Evolutionary conservation across 2,329 filamentous ascomycete genomes (phyloP).

Genomic region (Ophiostoma sp.): DNA sequence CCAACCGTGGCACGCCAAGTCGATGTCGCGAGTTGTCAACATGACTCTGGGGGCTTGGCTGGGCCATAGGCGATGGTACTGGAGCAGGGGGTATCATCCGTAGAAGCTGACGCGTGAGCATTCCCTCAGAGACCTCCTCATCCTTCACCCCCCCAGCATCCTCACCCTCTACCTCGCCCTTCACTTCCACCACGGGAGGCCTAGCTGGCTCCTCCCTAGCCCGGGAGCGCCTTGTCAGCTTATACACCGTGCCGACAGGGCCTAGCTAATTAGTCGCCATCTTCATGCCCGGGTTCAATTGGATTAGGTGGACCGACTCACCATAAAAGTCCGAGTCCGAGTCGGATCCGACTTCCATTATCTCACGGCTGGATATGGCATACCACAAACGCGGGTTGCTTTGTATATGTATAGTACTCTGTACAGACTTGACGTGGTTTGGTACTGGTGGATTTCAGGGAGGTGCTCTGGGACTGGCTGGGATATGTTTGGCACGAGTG

Average conservation of each 20-base stretch:
- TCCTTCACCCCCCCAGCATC: not conserved
- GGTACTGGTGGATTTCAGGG: not conserved
- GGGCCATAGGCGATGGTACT: not conserved
- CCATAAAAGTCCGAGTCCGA: constrained; percentile 54
- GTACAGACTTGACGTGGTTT: not conserved
- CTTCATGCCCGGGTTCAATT: not conserved
- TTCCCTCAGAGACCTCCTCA: constrained; percentile 29
- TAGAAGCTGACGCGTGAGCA: not conserved
- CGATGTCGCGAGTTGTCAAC: constrained; percentile 20
- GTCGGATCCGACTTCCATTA: constrained; percentile 37
- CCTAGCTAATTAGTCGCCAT: constrained; percentile 41
- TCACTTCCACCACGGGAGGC: not conserved
- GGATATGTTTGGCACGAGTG: not conserved
- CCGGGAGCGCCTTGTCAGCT: constrained; percentile 47
- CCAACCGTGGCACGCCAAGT: constrained; percentile 57
- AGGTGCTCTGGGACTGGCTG: not conserved
- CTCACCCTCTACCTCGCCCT: not conserved
- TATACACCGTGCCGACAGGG: constrained; percentile 44
- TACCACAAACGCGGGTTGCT: not conserved
- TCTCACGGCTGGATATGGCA: not conserved
- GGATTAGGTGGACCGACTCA: constrained; percentile 29
- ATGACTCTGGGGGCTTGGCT: not conserved
- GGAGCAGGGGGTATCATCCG: not conserved
- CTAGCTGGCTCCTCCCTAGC: constrained; percentile 39
- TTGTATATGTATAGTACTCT: not conserved